Evolutionary conservation across 768 basidiomycete species (phyloP), one percentile per base, ranked within the genome.

Genomic region (Tulasnella sp.): DNA sequence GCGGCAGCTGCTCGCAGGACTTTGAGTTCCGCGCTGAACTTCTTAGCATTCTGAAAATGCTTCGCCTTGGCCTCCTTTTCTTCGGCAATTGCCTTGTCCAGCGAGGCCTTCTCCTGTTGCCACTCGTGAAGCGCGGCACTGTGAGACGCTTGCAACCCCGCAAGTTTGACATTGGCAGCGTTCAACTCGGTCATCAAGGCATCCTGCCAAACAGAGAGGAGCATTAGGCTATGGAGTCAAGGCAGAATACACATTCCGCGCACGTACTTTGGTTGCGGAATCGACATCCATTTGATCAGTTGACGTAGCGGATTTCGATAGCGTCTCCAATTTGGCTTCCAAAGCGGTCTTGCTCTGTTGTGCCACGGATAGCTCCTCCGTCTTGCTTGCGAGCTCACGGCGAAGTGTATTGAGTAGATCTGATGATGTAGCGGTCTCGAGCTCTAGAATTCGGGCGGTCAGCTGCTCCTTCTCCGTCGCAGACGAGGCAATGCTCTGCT

Each of bases 211-310:
- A 15, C 9, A 23, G 1, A 1, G 1, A 56, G 8, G n/a, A 17
- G 19, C 29, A 43, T 44, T 23, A 26, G 15, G 3, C n/a, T 26
- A 52, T 55, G 21, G n/a, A 24, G 21, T 17, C n/a, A 43, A 21
- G 24, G 44, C 4, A 17, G 1, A 11, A 42, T 8, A 47, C 27
- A 15, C 24, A 56, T 41, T 45, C 19, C n/a, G 34, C 5, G 5
- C 34, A 38, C 34, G 15, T 38, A 56, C 55, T 41, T 41, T 9
- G 26, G 55, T 41, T 24, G 38, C 21, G 32, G 42, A 24, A 24
- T 56, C 55, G n/a, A 56, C 55, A 30, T 53, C 51, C 51, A 53
- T 53, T n/a, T 21, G 26, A 38, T 53, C 51, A 34, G 27, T n/a
- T 3, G 17, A 23, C n/a, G 5, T 27, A 21, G 30, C 41, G 11